Percentiles rank a stretch among this genome's conserved stretches.
Evolutionary conservation across 1,284 basidiomycete genomes (phyloP).

Genomic region (Cryptococcus depauperatus): DNA sequence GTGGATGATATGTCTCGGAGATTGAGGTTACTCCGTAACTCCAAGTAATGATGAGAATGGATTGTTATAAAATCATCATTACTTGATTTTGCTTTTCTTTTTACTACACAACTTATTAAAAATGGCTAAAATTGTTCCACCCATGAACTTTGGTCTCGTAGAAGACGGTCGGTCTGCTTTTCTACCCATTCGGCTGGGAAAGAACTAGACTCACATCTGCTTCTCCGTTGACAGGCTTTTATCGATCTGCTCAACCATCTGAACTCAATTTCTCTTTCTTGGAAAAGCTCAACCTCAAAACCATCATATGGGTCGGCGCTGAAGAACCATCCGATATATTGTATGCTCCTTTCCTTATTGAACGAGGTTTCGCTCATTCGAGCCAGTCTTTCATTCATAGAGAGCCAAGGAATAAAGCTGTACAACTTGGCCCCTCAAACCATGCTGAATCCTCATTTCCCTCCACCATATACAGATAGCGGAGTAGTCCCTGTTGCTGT

Average conservation of each 20-base stretch:
- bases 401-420: constrained; percentile 37
- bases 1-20: too few relatives aligned
- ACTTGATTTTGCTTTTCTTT: too few relatives aligned
- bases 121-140: constrained; percentile 48
- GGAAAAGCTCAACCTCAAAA: constrained; percentile 48
- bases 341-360: constrained; percentile 30
- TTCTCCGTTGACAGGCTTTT: constrained; percentile 39
- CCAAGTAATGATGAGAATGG: too few relatives aligned
- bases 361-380: too few relatives aligned
- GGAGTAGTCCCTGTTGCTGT: constrained; percentile 38
- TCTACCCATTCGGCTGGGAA: not conserved
- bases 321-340: constrained; percentile 49
- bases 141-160: constrained; percentile 50
- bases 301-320: constrained; percentile 51
- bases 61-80: too few relatives aligned
- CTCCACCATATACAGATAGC: constrained; percentile 42
- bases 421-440: constrained; percentile 40
- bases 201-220: not conserved
- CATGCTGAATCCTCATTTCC: constrained; percentile 40
- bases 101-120: too few relatives aligned
- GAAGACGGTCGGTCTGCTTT: constrained; percentile 43
- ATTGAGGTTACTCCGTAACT: too few relatives aligned
- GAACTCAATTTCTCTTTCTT: constrained; percentile 52
- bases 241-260: constrained; percentile 50
- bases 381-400: constrained; percentile 41